These are phyloP conservation scores for Dovyalis caffra DNA, from an alignment of 345 rosid genomes.

Conservation along the genomic window DNA sequence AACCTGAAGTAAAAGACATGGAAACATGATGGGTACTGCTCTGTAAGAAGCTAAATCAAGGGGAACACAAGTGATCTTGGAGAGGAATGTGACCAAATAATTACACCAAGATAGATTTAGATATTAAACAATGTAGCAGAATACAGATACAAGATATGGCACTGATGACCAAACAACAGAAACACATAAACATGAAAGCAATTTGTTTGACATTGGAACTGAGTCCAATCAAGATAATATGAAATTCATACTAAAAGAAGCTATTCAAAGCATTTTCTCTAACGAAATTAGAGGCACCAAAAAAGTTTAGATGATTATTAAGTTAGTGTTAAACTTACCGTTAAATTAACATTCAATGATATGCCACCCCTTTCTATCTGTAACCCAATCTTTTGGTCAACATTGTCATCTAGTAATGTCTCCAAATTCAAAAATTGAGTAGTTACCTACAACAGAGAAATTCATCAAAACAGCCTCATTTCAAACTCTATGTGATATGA, in stretches of 20 bases:
- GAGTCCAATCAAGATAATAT: too few species aligned
- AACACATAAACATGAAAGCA: too few species aligned
- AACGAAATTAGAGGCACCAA: neutral
- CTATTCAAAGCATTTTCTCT: neutral
- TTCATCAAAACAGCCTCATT: neutral
- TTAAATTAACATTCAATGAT: conserved; percentile 52
- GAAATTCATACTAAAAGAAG: too few species aligned
- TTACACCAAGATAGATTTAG: too few species aligned
- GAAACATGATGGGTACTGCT: conserved; percentile 16
- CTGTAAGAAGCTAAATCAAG: conserved; percentile 8
- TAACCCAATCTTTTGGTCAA: conserved; percentile 55
- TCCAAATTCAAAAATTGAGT: conserved; percentile 87
- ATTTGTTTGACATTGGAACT: too few species aligned
- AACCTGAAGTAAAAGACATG: conserved; percentile 53
- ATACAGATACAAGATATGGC: too few species aligned
- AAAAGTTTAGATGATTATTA: neutral
- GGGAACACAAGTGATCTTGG: neutral
- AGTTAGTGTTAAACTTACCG: conserved; percentile 45
- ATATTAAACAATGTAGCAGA: too few species aligned
- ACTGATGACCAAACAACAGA: too few species aligned
- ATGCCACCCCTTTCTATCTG: conserved; percentile 91
- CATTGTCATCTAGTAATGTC: conserved; percentile 75
- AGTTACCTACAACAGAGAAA: conserved; percentile 53
- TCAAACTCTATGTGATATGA: neutral
- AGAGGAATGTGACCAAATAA: neutral